phyloP scores from a whole-genome alignment of 345 rosid genomes.

The Hibiscus syriacus region DNA sequence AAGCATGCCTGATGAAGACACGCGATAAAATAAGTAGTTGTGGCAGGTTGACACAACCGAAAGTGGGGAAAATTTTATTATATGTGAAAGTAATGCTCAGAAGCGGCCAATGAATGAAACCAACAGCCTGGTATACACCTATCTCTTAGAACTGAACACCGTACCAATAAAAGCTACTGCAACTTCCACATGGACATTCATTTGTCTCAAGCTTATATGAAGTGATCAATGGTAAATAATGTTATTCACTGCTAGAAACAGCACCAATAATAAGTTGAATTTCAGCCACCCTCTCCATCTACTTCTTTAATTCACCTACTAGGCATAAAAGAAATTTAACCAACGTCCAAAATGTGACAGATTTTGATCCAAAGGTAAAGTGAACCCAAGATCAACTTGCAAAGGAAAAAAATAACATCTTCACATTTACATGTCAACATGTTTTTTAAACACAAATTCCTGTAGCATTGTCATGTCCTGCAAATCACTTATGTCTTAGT shows the following conservation, averaged over 20 bases:
- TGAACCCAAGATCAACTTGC: neutral
- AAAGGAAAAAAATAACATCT: neutral
- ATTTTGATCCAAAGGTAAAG: neutral
- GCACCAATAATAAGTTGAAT: neutral
- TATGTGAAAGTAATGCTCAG: neutral
- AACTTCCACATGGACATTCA: neutral
- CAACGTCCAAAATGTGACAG: neutral
- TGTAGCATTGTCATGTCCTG: neutral
- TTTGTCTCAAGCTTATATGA: neutral
- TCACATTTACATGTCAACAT: neutral
- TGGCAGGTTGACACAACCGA: neutral
- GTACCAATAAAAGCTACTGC: neutral
- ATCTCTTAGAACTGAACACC: neutral
- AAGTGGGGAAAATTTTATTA: neutral
- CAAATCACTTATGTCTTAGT: neutral
- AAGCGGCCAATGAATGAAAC: neutral
- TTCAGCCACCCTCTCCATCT: neutral
- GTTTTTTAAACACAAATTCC: neutral
- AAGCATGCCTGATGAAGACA: neutral
- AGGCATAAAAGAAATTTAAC: neutral
- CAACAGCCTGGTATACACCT: neutral
- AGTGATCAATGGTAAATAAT: neutral
- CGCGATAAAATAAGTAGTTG: neutral
- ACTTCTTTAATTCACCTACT: neutral
- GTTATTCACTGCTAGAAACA: neutral